These are phyloP conservation scores for Ceratocystis alfenasii DNA, from an alignment of 2,329 filamentous ascomycete genomes.

Conservation along the genomic window DNA sequence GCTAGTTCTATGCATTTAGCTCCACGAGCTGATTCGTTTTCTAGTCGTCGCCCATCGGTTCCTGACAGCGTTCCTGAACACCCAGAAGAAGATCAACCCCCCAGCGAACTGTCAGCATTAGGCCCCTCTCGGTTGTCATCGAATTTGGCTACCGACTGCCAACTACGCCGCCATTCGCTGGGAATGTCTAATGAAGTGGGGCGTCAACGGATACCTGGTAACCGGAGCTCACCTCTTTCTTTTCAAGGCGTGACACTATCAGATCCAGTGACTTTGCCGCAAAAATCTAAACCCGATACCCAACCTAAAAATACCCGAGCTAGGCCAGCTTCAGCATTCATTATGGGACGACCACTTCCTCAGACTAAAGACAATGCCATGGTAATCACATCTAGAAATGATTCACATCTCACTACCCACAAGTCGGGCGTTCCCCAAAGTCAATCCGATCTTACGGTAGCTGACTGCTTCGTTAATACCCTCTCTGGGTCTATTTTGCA, in stretches of 20 bases:
- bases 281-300: neutral
- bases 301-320: neutral
- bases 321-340: neutral
- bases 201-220: neutral
- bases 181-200: neutral
- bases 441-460: neutral
- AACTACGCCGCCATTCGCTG: neutral
- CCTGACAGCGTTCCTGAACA: neutral
- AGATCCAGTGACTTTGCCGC: neutral
- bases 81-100: neutral
- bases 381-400: neutral
- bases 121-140: too few species aligned
- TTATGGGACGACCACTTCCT: neutral
- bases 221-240: neutral
- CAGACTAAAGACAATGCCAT: neutral
- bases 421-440: neutral
- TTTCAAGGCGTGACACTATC: neutral
- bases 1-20: neutral
- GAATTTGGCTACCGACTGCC: neutral
- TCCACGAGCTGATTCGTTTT: neutral
- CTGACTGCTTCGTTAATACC: neutral
- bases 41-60: slow-evolving; percentile 3
- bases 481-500: too few species aligned
- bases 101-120: too few species aligned
- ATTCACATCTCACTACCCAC: neutral